phyloP scores from a whole-genome alignment of 352 stramenopile species.

The Sclerospora graminicola region DNA sequence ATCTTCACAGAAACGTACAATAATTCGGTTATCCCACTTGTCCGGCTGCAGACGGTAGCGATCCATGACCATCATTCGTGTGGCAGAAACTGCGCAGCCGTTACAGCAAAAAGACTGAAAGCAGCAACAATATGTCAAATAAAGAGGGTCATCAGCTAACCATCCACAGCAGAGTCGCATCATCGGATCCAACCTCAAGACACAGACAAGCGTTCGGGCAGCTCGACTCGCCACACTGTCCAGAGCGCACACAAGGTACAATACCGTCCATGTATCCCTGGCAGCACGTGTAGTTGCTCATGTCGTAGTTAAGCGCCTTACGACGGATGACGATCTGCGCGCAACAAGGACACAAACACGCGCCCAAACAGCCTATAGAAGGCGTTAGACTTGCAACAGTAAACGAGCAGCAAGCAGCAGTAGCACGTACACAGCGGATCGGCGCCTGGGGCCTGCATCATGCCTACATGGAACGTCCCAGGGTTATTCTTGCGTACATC shows the following conservation, averaged over 20 bases:
- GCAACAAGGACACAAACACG: slow-evolving; percentile 82
- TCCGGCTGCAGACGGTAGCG: slow-evolving; percentile 85
- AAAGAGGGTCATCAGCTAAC: not conserved
- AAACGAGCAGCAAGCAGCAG: not conserved
- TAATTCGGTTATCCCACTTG: slow-evolving; percentile 90
- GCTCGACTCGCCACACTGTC: slow-evolving; percentile 72
- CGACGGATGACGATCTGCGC: slow-evolving; percentile 86
- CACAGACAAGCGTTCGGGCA: slow-evolving; percentile 88
- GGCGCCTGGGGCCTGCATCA: slow-evolving; percentile 80
- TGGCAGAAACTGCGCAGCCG: slow-evolving; percentile 85
- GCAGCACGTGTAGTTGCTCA: slow-evolving; percentile 90
- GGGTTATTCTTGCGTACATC: slow-evolving; percentile 62
- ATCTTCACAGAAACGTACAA: slow-evolving; percentile 32
- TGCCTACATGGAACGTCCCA: slow-evolving; percentile 71
- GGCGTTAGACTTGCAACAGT: not conserved
- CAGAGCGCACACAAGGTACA: slow-evolving; percentile 79
- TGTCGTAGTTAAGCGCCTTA: slow-evolving; percentile 87
- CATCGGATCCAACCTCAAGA: slow-evolving; percentile 50
- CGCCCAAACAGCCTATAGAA: slow-evolving; percentile 41
- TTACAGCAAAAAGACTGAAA: slow-evolving; percentile 72
- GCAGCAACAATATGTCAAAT: not conserved
- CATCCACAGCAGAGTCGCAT: not conserved
- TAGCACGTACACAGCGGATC: slow-evolving; percentile 71
- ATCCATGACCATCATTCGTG: slow-evolving; percentile 87
- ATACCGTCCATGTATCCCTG: slow-evolving; percentile 89